phyloP scores from a whole-genome alignment of 331 rosid species.

The Phaseolus coccineus region DNA sequence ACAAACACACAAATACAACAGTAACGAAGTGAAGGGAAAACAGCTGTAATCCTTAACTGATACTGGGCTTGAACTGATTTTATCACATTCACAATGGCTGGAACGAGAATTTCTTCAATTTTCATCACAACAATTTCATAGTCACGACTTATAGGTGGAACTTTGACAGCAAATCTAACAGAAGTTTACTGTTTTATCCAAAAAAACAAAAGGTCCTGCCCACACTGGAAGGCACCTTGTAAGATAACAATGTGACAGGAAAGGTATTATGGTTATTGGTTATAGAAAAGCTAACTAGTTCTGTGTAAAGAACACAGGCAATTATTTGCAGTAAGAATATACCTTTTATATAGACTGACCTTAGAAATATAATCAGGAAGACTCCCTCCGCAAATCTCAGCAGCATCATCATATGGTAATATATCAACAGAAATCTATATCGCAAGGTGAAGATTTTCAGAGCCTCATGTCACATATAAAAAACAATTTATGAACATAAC shows the following conservation, averaged over 20 bases:
- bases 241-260: constrained; percentile 14
- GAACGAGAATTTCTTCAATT: constrained; percentile 31
- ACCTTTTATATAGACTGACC: constrained; percentile 50
- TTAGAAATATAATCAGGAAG: constrained; percentile 80
- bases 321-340: constrained; percentile 7
- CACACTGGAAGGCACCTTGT: constrained; percentile 31
- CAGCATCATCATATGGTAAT: constrained; percentile 73
- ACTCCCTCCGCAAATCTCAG: constrained; percentile 67
- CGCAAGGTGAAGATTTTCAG: constrained; percentile 41
- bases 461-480: constrained; percentile 19
- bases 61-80: neutral
- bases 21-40: constrained; percentile 14
- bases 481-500: constrained; percentile 41
- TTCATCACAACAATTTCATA: neutral
- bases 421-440: constrained; percentile 59
- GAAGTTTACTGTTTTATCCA: constrained; percentile 14
- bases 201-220: neutral
- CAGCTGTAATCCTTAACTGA: neutral
- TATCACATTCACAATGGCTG: constrained; percentile 15
- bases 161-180: constrained; percentile 20
- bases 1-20: neutral
- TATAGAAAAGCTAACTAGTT: constrained; percentile 32
- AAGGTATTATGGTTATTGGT: constrained; percentile 12
- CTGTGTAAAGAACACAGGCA: neutral
- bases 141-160: neutral